Evolutionary conservation across 768 basidiomycete genomes (phyloP).

Genomic region (Boletus sp.): DNA sequence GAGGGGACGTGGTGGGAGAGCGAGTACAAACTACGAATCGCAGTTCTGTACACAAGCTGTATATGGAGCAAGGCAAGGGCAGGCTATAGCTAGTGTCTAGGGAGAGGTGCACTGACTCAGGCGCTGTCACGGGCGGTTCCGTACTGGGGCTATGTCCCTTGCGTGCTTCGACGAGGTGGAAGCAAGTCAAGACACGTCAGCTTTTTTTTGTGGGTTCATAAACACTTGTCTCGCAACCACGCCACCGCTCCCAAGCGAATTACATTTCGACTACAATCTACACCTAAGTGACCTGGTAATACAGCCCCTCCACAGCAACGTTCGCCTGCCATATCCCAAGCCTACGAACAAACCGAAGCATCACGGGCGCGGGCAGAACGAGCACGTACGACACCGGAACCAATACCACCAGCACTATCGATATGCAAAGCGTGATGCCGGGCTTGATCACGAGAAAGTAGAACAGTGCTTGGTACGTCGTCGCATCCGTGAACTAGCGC

Average conservation of each 20-base stretch:
- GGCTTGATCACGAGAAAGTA: slow-evolving; percentile 90
- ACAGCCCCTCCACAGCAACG: slow-evolving; percentile 72
- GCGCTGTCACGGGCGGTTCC: slow-evolving; percentile 5
- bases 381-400: slow-evolving; percentile 58
- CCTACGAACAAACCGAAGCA: slow-evolving; percentile 60
- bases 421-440: slow-evolving; percentile 67
- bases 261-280: not conserved
- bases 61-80: slow-evolving; percentile 5
- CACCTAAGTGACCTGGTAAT: slow-evolving; percentile 35
- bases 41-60: slow-evolving; percentile 25
- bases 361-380: slow-evolving; percentile 65
- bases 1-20: slow-evolving; percentile 25
- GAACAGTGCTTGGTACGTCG: slow-evolving; percentile 82
- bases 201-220: slow-evolving; percentile 31
- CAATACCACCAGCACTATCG: slow-evolving; percentile 51
- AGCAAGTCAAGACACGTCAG: slow-evolving; percentile 41
- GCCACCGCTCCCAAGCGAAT: slow-evolving; percentile 30
- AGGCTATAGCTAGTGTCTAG: not conserved
- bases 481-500: slow-evolving; percentile 71
- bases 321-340: slow-evolving; percentile 84
- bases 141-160: slow-evolving; percentile 1
- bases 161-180: slow-evolving; percentile 17
- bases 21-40: slow-evolving; percentile 16
- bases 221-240: slow-evolving; percentile 20
- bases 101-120: slow-evolving; percentile 2